These are phyloP conservation scores for Fomitiporia mediterranea DNA, from an alignment of 1,284 basidiomycete genomes.

Conservation along the genomic window DNA sequence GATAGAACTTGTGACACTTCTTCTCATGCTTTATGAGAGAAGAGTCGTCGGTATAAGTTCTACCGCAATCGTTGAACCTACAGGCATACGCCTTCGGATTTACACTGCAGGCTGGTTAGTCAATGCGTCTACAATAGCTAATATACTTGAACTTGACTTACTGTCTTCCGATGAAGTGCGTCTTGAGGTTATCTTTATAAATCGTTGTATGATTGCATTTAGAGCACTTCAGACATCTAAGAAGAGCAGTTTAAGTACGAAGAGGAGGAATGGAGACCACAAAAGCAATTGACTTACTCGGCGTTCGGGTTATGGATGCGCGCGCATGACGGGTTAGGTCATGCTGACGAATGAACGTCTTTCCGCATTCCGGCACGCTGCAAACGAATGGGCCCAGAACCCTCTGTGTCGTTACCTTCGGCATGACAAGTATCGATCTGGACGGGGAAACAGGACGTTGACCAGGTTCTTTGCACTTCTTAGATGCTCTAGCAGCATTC, in stretches of 20 bases:
- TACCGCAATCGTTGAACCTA: not conserved
- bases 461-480: too few relatives aligned
- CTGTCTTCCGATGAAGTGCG: not conserved
- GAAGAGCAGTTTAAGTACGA: too few relatives aligned
- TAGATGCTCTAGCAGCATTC: too few relatives aligned
- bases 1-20: not conserved
- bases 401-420: too few relatives aligned
- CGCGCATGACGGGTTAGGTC: not conserved
- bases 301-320: not conserved
- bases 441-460: too few relatives aligned
- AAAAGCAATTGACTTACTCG: not conserved
- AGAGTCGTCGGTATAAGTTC: not conserved
- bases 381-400: too few relatives aligned
- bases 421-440: too few relatives aligned
- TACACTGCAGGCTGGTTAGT: not conserved
- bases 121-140: not conserved
- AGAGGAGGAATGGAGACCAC: not conserved
- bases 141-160: not conserved
- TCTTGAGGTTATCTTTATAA: not conserved
- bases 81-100: not conserved
- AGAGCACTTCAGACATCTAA: not conserved
- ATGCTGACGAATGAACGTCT: not conserved
- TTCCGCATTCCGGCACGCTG: conserved; percentile 1
- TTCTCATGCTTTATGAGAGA: conserved; percentile 2
- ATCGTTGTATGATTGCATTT: not conserved